A percentile compares a stretch with the other conserved stretches of the same genome.
phyloP scores from a whole-genome alignment of 768 basidiomycete genomes.

The Lyophyllum atratum region DNA sequence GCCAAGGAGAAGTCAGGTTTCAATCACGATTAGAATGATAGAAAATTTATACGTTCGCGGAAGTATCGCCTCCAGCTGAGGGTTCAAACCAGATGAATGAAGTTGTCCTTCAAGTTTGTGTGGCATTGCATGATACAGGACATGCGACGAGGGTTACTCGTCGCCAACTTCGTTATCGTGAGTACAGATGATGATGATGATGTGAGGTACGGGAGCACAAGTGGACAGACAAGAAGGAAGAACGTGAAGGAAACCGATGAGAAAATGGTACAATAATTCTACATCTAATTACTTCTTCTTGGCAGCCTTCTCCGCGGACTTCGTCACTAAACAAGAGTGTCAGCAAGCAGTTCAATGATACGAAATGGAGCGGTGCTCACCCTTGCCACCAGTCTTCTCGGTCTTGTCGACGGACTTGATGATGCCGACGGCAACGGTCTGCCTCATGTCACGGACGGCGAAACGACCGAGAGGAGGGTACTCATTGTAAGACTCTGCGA shows the following conservation, averaged over 20 bases:
- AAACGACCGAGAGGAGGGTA: slow-evolving; percentile 99
- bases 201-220: slow-evolving; percentile 33
- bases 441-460: slow-evolving; percentile 99
- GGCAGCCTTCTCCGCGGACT: slow-evolving; percentile 94
- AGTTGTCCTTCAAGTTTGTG: slow-evolving; percentile 1
- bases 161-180: slow-evolving; percentile 38
- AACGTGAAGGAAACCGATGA: slow-evolving; percentile 49
- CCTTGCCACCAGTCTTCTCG: slow-evolving; percentile 87
- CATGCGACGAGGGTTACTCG: slow-evolving; percentile 13
- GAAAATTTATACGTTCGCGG: no score
- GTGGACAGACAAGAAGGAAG: slow-evolving; percentile 35
- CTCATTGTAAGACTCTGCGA: slow-evolving; percentile 87
- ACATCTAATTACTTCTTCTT: slow-evolving; percentile 95
- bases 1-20: neutral
- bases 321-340: slow-evolving; percentile 62
- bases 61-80: no score
- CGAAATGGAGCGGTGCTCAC: slow-evolving; percentile 34
- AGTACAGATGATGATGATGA: slow-evolving; percentile 43
- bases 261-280: slow-evolving; percentile 65
- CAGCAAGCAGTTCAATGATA: neutral
- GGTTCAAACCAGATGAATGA: neutral
- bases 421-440: slow-evolving; percentile 98
- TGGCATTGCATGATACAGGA: slow-evolving; percentile 12
- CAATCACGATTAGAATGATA: neutral
- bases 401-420: slow-evolving; percentile 98